Base-by-base conservation (phyloP, 352 stramenopile species). In the Globisporangium uncinulatum region DNA sequence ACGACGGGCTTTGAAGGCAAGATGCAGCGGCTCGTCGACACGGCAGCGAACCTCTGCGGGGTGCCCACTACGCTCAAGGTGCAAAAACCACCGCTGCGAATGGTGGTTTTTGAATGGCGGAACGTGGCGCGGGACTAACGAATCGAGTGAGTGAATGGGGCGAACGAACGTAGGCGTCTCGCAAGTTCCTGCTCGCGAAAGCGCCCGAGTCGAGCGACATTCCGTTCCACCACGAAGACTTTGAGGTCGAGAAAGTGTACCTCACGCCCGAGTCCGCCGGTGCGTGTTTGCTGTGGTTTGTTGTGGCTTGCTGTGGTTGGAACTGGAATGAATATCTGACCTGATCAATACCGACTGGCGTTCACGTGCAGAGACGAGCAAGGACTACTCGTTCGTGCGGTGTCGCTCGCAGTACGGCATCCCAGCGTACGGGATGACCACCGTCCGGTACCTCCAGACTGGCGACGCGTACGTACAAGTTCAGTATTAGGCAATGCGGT, bases 221-320 rank as follows among this genome's bases (percentile, higher is more conserved):
- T 56, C 76, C 79, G 48, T 84, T 94, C 59, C 78, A 92, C 57
- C 77, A 90, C 63, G 81, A 94, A 46, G 81, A 89, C 47, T 94
- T 94, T 63, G 83, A 94, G 60, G 83, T 94, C 39, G 83, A 94
- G 61, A 94, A 94, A 54, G 74, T 92, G 31, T 94, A 94, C 48
- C 63, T 94, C 21, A 88, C 86, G 53, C 81, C 80, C 1, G 82
- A 89, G 44, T 73, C 74, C 57, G 70, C 74, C 3, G 74, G 74
- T 85, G 57, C 32, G 71, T 29, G 24, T 29, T 29, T 69, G 7
- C 37, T 1, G 0, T 36, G 37, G 31, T 31, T 14, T 24, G n/a
- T 21, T 50, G 6, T 3, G 9, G 32, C 5, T 53, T 36, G 32
- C 2, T 39, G 11, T 44, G 32, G 14, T 17, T 29, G 24, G 24